A percentile compares a stretch with the other conserved stretches of the same genome.
These are phyloP conservation scores for Oryza officinalis DNA, from an alignment of 176 grass and related monocot genomes.

Conservation along the genomic window DNA sequence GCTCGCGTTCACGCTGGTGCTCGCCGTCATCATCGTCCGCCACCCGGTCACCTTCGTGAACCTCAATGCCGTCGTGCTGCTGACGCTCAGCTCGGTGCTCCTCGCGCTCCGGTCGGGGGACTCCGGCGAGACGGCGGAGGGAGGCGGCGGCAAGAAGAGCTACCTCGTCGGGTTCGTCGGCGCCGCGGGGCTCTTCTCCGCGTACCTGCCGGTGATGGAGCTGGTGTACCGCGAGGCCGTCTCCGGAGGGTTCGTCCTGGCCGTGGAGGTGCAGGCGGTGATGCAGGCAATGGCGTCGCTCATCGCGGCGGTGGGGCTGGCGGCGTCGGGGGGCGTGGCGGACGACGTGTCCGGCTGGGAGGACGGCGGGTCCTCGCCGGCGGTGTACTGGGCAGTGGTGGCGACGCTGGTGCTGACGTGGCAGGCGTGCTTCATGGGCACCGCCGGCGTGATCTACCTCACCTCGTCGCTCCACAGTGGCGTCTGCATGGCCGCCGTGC, in stretches of 20 bases:
- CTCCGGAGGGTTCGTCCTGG: constrained; percentile 52
- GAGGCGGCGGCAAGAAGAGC: constrained; percentile 17
- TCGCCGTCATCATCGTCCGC: constrained; percentile 72
- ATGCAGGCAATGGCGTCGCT: constrained; percentile 63
- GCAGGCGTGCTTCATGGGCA: constrained; percentile 98
- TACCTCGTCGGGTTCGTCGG: constrained; percentile 72
- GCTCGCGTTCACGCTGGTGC: constrained; percentile 83
- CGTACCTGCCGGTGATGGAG: constrained; percentile 87
- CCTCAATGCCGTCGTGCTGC: constrained; percentile 73
- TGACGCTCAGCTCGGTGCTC: constrained; percentile 74
- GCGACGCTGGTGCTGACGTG: constrained; percentile 56
- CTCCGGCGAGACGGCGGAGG: constrained; percentile 40
- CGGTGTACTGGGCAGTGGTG: constrained; percentile 64
- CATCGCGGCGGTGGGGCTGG: constrained; percentile 50
- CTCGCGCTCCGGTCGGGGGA: constrained; percentile 61
- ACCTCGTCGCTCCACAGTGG: constrained; percentile 83
- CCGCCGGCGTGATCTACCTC: constrained; percentile 76
- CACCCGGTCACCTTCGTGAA: constrained; percentile 83
- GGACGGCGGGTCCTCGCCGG: not conserved
- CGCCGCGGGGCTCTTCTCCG: constrained; percentile 69
- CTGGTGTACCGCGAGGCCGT: constrained; percentile 57
- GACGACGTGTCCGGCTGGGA: constrained; percentile 46
- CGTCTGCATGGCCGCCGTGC: constrained; percentile 86
- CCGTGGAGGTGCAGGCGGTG: constrained; percentile 81
- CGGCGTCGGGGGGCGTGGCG: constrained; percentile 32